Conservation (phyloP, 345 rosid genomes). For the Eucalyptus polyanthemos region DNA sequence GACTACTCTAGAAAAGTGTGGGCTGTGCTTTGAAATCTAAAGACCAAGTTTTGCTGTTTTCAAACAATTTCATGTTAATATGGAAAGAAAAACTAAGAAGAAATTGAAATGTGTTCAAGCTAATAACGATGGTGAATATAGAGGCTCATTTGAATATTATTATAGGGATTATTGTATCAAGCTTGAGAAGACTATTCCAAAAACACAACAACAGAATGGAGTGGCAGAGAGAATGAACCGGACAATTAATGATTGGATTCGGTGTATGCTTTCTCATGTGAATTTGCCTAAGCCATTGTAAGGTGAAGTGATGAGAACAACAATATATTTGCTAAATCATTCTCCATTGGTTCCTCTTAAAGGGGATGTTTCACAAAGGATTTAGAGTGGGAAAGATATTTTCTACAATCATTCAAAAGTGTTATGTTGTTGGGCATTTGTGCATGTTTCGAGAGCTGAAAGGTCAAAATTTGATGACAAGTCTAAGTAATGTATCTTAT, state of each 20-base stretch:
- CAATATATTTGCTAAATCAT: no score
- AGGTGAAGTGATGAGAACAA: neutral
- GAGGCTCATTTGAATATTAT: neutral
- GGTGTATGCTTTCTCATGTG: neutral
- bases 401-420: neutral
- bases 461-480: neutral
- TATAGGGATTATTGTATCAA: neutral
- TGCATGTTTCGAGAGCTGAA: neutral
- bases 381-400: neutral
- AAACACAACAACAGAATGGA: neutral
- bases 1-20: no score
- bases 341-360: neutral
- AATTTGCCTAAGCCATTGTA: neutral
- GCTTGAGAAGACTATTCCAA: neutral
- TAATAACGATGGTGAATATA: neutral
- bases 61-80: no score
- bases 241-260: no score
- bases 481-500: neutral
- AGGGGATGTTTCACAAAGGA: neutral
- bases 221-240: neutral
- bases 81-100: no score
- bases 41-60: no score
- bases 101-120: neutral
- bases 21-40: no score
- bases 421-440: rapidly evolving